Evolutionary conservation across 257 asterid genomes (phyloP).

Genomic region (Misopates orontium): DNA sequence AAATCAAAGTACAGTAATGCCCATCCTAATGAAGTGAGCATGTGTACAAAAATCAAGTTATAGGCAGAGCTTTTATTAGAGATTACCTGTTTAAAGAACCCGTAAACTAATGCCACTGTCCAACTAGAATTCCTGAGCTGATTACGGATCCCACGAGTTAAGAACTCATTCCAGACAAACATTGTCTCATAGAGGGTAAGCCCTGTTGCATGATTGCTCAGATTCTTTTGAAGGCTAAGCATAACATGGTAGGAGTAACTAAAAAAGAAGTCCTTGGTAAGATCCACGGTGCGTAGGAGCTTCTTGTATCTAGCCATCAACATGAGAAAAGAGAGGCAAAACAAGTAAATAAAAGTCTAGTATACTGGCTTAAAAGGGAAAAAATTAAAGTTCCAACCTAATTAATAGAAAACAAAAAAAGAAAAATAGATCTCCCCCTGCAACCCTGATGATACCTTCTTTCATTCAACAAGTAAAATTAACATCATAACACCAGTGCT

Average conservation of each 20-base stretch:
- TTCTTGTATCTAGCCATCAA: conserved; percentile 84
- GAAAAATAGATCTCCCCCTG: conserved; percentile 31
- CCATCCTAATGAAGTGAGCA: background rate
- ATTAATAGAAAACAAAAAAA: conserved; percentile 30
- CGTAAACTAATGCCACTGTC: conserved; percentile 92
- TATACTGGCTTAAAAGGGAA: conserved; percentile 20
- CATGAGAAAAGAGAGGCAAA: conserved; percentile 40
- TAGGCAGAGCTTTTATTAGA: conserved; percentile 8
- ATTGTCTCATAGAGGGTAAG: conserved; percentile 69
- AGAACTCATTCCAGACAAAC: conserved; percentile 98
- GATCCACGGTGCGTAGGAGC: conserved; percentile 88
- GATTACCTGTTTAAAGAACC: conserved; percentile 90
- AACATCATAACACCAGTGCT: conserved; percentile 61
- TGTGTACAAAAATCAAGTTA: conserved; percentile 2
- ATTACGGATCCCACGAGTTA: conserved; percentile 84
- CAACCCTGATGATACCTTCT: conserved; percentile 62
- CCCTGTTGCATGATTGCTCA: conserved; percentile 61
- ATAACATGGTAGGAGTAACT: conserved; percentile 93
- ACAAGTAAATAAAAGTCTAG: conserved; percentile 42
- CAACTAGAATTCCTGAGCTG: conserved; percentile 77
- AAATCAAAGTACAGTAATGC: conserved; percentile 29
- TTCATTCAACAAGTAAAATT: conserved; percentile 61
- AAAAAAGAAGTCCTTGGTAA: conserved; percentile 93
- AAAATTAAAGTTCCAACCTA: conserved; percentile 18
- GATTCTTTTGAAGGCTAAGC: conserved; percentile 91